Evolutionary conservation across 2,329 filamentous ascomycete species (phyloP).

Genomic region (Arthrobotrys musiformis): DNA sequence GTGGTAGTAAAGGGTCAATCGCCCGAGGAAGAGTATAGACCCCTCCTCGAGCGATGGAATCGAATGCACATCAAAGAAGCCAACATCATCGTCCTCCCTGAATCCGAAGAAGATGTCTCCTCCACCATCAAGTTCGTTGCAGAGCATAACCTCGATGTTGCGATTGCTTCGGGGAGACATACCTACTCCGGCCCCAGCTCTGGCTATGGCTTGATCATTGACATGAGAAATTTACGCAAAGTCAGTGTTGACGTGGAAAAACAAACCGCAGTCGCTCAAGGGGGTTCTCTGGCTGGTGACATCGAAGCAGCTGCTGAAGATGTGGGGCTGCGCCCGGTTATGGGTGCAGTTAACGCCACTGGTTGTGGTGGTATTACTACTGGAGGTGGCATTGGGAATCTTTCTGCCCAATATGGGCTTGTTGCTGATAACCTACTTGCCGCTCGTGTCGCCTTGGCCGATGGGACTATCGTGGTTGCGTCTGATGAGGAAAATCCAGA

Average conservation of each 20-base stretch:
- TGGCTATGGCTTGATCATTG: constrained; percentile 39
- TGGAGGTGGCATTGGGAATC: constrained; percentile 42
- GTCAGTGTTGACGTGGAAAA: constrained; percentile 42
- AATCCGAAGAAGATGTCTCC: constrained; percentile 39
- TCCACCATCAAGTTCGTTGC: constrained; percentile 42
- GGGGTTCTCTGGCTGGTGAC: constrained; percentile 39
- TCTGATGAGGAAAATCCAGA: constrained; percentile 64
- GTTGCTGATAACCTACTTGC: constrained; percentile 47
- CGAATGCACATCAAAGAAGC: constrained; percentile 48
- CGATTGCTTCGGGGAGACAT: constrained; percentile 44
- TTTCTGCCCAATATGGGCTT: constrained; percentile 41
- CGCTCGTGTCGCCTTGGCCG: constrained; percentile 47
- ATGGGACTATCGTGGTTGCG: constrained; percentile 67
- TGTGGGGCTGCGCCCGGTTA: constrained; percentile 28
- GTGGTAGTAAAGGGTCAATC: constrained; percentile 47
- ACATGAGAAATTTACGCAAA: constrained; percentile 51
- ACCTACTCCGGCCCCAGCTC: constrained; percentile 47
- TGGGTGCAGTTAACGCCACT: constrained; percentile 44
- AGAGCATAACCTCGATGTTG: constrained; percentile 43
- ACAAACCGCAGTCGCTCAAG: constrained; percentile 29
- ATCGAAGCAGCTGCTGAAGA: constrained; percentile 34
- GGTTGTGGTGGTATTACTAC: constrained; percentile 51
- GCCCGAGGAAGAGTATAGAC: constrained; percentile 39
- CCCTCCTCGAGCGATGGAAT: constrained; percentile 51
- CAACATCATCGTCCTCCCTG: constrained; percentile 43